Conservation (phyloP, 106 monocot species). For the Agapanthus africanus region DNA sequence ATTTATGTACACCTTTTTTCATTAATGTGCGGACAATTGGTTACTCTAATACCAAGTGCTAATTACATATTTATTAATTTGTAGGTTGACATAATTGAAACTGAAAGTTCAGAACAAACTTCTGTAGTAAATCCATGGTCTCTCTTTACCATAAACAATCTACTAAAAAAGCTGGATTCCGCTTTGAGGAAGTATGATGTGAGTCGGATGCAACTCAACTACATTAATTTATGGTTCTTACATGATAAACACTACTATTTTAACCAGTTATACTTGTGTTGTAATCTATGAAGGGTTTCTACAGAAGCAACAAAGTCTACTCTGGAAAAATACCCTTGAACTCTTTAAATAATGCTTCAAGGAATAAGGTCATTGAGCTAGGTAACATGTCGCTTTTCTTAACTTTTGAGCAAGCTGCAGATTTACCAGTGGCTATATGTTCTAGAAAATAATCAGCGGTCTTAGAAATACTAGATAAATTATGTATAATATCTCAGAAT, state of each 20-base stretch:
- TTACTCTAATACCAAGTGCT: not conserved
- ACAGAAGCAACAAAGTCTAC: constrained; percentile 44
- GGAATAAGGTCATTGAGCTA: constrained; percentile 73
- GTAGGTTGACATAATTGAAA: constrained; percentile 14
- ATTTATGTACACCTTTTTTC: not conserved
- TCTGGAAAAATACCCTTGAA: constrained; percentile 51
- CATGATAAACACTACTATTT: too few relatives aligned
- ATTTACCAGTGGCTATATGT: too few relatives aligned
- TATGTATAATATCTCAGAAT: not conserved
- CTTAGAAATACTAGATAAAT: not conserved
- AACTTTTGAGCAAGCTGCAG: too few relatives aligned
- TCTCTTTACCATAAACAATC: constrained; percentile 20
- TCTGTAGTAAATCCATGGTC: constrained; percentile 47
- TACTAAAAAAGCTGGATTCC: constrained; percentile 34
- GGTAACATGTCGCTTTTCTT: constrained; percentile 35
- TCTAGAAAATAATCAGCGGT: too few relatives aligned
- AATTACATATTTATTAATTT: constrained; percentile 3
- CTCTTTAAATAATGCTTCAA: constrained; percentile 38
- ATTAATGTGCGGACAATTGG: not conserved
- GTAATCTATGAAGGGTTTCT: constrained; percentile 46
- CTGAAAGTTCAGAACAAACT: constrained; percentile 7
- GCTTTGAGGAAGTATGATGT: constrained; percentile 37
- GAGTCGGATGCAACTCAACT: constrained; percentile 12
- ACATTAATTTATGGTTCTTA: too few relatives aligned
- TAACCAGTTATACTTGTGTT: not conserved